A percentile compares a stretch with the other conserved stretches of the same genome.
Conservation (phyloP, 768 basidiomycete genomes). For the Mrakia blollopis region DNA sequence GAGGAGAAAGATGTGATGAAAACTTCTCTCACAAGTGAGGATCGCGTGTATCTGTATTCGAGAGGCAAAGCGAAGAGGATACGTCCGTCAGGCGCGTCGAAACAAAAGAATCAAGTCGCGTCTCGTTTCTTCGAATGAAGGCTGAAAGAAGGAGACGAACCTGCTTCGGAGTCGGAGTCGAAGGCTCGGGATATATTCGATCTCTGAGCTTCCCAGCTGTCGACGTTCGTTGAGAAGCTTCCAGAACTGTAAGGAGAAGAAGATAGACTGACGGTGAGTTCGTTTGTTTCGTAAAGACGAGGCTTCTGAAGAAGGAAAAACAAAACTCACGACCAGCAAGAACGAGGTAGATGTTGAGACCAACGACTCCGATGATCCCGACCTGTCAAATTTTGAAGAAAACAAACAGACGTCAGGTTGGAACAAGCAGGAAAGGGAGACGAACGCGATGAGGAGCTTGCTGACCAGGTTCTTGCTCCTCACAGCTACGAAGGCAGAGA, state of each 20-base stretch:
- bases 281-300: not conserved
- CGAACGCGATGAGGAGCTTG: no score
- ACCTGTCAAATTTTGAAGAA: no score
- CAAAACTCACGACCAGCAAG: not conserved
- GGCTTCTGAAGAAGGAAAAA: no score
- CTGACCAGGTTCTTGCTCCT: conserved; percentile 6
- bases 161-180: not conserved
- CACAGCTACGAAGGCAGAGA: not conserved
- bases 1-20: no score
- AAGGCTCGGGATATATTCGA: not conserved
- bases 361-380: not conserved
- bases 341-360: conserved; percentile 9
- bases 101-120: no score
- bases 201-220: conserved; percentile 6
- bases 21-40: not conserved
- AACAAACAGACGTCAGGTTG: no score
- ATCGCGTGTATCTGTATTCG: not conserved
- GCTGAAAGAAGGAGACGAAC: no score
- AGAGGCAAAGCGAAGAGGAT: no score
- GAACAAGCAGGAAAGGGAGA: no score
- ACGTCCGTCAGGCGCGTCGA: no score
- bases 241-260: not conserved
- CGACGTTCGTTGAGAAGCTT: conserved; percentile 8
- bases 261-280: no score
- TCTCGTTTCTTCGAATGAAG: no score